Conservation (phyloP, 139 green algal species). For the Chlorella sp. region DNA sequence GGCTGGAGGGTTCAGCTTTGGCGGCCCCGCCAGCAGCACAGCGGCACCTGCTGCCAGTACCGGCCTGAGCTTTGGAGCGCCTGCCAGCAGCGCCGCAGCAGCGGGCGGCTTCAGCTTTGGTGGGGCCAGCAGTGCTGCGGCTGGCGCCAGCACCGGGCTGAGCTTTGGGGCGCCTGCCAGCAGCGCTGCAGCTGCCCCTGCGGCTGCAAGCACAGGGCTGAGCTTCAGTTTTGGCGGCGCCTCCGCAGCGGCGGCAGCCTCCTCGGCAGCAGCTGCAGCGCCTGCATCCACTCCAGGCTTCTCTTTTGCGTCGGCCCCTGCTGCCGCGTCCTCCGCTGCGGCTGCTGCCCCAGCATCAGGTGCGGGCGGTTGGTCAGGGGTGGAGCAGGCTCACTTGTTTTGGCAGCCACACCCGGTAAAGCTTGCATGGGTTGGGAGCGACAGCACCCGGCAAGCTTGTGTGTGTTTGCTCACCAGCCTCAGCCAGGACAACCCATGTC, state of each 20-base stretch:
- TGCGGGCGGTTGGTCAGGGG: no score
- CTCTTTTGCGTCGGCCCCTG: slow-evolving; percentile 13
- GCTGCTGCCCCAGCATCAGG: slow-evolving; percentile 9
- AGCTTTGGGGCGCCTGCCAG: slow-evolving; percentile 2
- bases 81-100: slow-evolving; percentile 21
- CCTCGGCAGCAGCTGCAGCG: slow-evolving; percentile 4
- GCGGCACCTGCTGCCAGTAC: slow-evolving; percentile 1
- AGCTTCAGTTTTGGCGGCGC: slow-evolving; percentile 32
- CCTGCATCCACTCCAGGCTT: neutral
- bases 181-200: neutral
- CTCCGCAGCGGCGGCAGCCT: neutral
- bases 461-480: no score
- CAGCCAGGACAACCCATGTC: no score
- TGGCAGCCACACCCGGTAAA: no score
- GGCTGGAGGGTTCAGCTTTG: slow-evolving; percentile 1
- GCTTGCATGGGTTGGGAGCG: no score
- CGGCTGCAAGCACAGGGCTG: neutral
- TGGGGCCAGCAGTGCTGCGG: neutral
- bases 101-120: slow-evolving; percentile 18
- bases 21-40: neutral
- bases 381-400: no score
- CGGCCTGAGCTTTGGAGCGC: slow-evolving; percentile 16
- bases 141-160: neutral
- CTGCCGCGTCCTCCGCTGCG: slow-evolving; percentile 13
- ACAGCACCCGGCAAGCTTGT: no score